Percentiles rank a stretch among this genome's conserved stretches.
Conservation (phyloP, 441 rosid genomes). For the Jatropha multifida region DNA sequence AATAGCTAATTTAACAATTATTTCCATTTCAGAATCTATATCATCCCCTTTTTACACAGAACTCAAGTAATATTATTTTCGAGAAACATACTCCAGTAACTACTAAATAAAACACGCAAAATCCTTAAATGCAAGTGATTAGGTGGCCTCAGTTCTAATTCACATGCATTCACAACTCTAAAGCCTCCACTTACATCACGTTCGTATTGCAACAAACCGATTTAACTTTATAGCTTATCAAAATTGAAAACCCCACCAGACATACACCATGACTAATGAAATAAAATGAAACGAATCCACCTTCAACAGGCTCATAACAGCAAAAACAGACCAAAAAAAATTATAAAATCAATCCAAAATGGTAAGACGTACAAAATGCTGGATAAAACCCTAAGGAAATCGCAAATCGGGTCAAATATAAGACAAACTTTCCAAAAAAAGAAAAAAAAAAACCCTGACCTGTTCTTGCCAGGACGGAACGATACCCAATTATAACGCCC, state of each 20-base stretch:
- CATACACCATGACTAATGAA: neutral
- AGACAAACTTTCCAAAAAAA: neutral
- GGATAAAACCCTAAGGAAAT: neutral
- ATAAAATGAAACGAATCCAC: slow-evolving; percentile 6
- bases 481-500: slow-evolving; percentile 66
- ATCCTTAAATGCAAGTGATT: slow-evolving; percentile 1
- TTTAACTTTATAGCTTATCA: slow-evolving; percentile 3
- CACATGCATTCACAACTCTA: neutral
- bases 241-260: neutral
- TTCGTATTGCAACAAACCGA: neutral
- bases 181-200: neutral
- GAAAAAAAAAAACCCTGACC: slow-evolving; percentile 36
- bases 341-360: neutral
- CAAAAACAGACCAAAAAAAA: neutral
- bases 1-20: neutral
- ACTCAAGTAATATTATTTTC: neutral
- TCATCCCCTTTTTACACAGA: neutral
- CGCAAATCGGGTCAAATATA: neutral
- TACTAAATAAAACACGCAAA: neutral
- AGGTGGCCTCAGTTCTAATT: neutral
- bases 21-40: neutral
- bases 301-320: neutral
- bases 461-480: slow-evolving; percentile 61
- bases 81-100: neutral
- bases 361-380: neutral